A percentile compares a stretch with the other conserved stretches of the same genome.
Evolutionary conservation across 257 asterid genomes (phyloP).

Genomic region (Solanum paucissectum): DNA sequence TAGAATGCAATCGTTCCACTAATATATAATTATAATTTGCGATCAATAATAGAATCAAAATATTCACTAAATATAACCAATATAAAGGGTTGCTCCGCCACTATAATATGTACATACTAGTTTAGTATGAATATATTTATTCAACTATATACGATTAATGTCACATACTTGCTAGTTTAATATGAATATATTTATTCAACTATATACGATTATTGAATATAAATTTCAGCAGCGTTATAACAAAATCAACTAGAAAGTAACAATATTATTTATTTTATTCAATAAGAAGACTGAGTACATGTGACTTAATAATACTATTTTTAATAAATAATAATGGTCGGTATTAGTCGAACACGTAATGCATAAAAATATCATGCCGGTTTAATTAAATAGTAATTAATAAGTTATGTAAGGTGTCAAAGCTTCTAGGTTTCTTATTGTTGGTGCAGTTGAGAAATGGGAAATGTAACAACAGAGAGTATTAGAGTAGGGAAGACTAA

Average conservation of each 20-base stretch:
- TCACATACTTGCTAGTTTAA: neutral
- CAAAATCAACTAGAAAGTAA: neutral
- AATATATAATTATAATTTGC: neutral
- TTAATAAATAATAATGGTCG: neutral
- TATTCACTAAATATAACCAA: neutral
- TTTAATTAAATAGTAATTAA: neutral
- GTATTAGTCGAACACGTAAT: neutral
- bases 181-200: neutral
- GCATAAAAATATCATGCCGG: neutral
- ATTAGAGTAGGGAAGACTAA: neutral
- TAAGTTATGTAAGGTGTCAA: neutral
- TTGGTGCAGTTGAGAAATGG: neutral
- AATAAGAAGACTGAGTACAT: neutral
- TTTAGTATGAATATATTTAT: neutral
- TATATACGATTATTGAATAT: neutral
- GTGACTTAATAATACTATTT: neutral
- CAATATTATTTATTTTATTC: neutral
- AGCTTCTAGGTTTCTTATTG: neutral
- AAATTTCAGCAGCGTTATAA: neutral
- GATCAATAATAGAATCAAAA: fast-evolving
- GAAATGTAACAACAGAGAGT: neutral
- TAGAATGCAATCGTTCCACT: neutral
- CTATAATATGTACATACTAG: neutral
- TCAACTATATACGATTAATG: neutral
- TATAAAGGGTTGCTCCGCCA: too few species aligned